Conservation (phyloP, 306 rosid genomes). For the Corylus avellana region DNA sequence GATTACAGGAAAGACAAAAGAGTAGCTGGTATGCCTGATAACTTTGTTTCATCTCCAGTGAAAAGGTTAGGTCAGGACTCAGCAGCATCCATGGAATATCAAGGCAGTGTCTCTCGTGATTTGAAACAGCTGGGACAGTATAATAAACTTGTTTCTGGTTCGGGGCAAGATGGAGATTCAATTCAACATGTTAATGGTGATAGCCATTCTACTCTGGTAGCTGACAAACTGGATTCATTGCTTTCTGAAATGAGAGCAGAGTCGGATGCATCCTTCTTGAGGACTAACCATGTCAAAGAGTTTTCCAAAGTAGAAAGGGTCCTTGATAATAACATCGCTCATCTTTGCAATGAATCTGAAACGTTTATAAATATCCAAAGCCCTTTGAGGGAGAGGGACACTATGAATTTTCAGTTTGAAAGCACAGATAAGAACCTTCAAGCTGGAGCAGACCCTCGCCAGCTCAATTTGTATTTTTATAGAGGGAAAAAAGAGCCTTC, state of each 20-base stretch:
- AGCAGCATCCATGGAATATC: constrained; percentile 31
- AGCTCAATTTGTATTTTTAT: constrained; percentile 7
- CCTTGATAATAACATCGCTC: constrained; percentile 19
- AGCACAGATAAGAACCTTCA: constrained; percentile 32
- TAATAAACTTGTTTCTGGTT: constrained; percentile 27
- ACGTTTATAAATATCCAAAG: constrained; percentile 11
- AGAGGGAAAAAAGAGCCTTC: constrained; percentile 24
- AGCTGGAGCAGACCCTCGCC: constrained; percentile 23
- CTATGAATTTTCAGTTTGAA: constrained; percentile 25
- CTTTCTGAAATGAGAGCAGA: constrained; percentile 23
- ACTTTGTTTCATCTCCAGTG: constrained; percentile 37
- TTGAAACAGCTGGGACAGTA: constrained; percentile 36
- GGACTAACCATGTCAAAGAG: constrained; percentile 13
- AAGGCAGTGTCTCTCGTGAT: constrained; percentile 26
- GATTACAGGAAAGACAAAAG: constrained; percentile 26
- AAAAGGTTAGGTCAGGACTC: constrained; percentile 26
- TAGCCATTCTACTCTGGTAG: constrained; percentile 16
- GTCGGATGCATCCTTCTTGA: constrained; percentile 26
- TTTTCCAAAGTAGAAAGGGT: constrained; percentile 33
- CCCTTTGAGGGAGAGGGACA: constrained; percentile 32
- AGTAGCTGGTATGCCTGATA: constrained; percentile 21
- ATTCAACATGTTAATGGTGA: constrained; percentile 11
- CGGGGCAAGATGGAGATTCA: constrained; percentile 27
- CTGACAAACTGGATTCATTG: constrained; percentile 28
- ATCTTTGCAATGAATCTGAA: constrained; percentile 35